Conservation (phyloP, 2,329 filamentous ascomycete species). For the Colletotrichum orbiculare region DNA sequence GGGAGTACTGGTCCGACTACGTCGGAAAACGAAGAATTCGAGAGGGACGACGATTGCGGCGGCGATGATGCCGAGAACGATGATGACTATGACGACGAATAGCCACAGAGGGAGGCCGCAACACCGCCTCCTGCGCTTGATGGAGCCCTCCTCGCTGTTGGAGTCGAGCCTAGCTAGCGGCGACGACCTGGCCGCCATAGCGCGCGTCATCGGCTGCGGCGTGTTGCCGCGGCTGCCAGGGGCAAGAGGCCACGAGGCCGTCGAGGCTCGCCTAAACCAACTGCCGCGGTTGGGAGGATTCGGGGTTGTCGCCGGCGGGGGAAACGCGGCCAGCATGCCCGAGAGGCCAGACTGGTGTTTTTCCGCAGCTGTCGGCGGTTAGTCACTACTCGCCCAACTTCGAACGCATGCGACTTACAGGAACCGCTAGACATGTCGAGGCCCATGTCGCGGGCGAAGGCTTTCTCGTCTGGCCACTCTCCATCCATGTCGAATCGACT, state of each 20-base stretch:
- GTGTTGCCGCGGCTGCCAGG: conserved; percentile 37
- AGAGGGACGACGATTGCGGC: conserved; percentile 86
- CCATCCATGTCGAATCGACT: conserved; percentile 65
- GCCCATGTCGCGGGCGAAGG: conserved; percentile 49
- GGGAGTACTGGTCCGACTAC: conserved; percentile 48
- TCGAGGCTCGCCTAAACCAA: conserved; percentile 49
- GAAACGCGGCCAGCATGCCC: conserved; percentile 74
- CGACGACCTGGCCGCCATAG: conserved; percentile 28
- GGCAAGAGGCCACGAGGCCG: conserved; percentile 62
- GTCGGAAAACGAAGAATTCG: conserved; percentile 71
- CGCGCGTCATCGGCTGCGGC: conserved; percentile 28
- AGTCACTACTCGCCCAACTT: conserved; percentile 33
- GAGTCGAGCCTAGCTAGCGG: conserved; percentile 32
- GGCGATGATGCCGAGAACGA: conserved; percentile 78
- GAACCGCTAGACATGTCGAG: conserved; percentile 54
- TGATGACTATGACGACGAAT: conserved; percentile 73
- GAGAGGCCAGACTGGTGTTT: conserved; percentile 66
- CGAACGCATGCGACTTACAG: conserved; percentile 8
- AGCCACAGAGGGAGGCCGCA: conserved; percentile 87
- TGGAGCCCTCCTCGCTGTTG: conserved; percentile 41
- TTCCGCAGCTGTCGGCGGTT: conserved; percentile 49
- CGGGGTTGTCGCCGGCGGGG: conserved; percentile 62
- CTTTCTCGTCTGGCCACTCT: conserved; percentile 60
- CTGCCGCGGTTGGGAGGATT: conserved; percentile 61
- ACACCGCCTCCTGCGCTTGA: conserved; percentile 68